Evolutionary conservation across 2,329 filamentous ascomycete species (phyloP), one percentile per base, ranked within the genome.

Genomic region (Teratosphaeriaceae sp.): DNA sequence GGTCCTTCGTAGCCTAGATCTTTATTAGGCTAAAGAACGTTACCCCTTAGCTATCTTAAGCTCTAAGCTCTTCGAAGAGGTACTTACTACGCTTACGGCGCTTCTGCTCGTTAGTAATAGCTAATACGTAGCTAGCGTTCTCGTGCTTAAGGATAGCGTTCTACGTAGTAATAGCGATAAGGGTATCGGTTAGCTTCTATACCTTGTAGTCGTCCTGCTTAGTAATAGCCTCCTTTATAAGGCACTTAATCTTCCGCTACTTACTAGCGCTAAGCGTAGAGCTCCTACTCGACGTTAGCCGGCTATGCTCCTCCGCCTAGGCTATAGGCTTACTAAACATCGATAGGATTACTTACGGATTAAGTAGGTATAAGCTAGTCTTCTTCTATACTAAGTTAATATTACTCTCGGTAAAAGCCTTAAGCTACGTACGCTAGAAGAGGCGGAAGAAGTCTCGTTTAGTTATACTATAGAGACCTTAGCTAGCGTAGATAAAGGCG

Each of bases 371-470:
- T 3, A 22, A 20, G 11, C 19, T 12, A 38, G 35, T 38, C 31
- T 18, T 34, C 4, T 18, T 4, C 31, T 15, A 34, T 9, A 5
- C 31, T 13, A 15, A 34, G 6, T 34, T 19, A 34, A 34, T 22
- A 43, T 27, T 36, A 38, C 44, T 26, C 48, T 45, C 19, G 46
- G 45, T 30, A 19, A 34, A 34, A 4, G 31, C 31, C n/a, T 42
- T 36, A 2, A 45, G 12, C n/a, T 24, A 50, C 18, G 48, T 48
- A 27, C 23, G 30, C 34, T 34, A 48, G 38, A 48, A 52, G 29
- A 41, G 27, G 12, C 37, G 33, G 36, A 46, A 48, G 43, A 50
- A 50, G 31, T 49, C 42, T 20, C 35, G 31, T 41, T 52, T 50
- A 7, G 33, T 46, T 11, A 52, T 37, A 11, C 22, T 31, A 22